Base-by-base conservation (phyloP, 2,329 filamentous ascomycete species). In the Macrophomina tecta region DNA sequence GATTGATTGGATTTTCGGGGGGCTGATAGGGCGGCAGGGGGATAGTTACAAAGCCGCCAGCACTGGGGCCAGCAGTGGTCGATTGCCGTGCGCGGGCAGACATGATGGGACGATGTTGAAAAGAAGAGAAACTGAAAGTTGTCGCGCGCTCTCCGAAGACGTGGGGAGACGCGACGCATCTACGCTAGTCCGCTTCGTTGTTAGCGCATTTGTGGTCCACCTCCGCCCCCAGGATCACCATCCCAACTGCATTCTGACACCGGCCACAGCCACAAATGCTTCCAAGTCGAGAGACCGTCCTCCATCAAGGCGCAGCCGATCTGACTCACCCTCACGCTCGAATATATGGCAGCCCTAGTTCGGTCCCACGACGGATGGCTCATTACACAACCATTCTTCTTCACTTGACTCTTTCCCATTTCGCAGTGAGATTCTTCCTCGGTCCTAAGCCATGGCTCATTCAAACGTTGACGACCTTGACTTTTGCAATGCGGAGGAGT, bases 21-120 rank as follows among this genome's bases (percentile, higher is more conserved):
- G 82, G 78, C 73, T 87, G 79, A 73, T 90, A 89, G 6, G 78
- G 71, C 11, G 85, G 82, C 45, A 86, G 72, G 11, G 32, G 28
- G 1, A 28, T 49, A 45, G 12, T 18, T 14, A 14, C 42, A n/a
- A 60, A 49, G 58, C 49, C 53, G 30, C 65, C 38, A 23, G 45
- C 53, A 30, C 56, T 38, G 34, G 40, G 46, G 32, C 38, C 61
- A 36, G 58, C 23, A 0, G 48, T 63, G 1, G 48, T 62, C 3
- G 65, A 67, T 9, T 36, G 36, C 5, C 58, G 55, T 49, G 49
- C 51, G 18, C 49, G 38, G 18, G 28, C 11, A 12, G 58, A 52
- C 65, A 67, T 55, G 58, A n/a, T 56, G 4, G 23, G 28, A 18
- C 40, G 49, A 36, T 45, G 40, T 48, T 46, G 56, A 23, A 16